Evolutionary conservation across 208 protist species (phyloP).

Genomic region (Trypanosoma vivax): DNA sequence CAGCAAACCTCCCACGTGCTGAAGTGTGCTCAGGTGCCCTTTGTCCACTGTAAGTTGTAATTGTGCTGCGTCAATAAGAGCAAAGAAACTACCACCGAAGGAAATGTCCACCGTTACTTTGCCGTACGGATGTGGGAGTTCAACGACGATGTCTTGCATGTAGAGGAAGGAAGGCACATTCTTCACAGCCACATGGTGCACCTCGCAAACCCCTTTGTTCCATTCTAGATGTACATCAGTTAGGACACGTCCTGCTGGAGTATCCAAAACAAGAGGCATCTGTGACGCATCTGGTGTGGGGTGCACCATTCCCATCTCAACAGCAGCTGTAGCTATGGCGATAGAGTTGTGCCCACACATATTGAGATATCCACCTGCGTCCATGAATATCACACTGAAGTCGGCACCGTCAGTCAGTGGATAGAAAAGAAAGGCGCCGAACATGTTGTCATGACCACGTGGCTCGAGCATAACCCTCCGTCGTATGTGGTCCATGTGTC

Average conservation of each 20-base stretch:
- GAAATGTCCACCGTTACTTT: conserved; percentile 8
- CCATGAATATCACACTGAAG: conserved; percentile 1
- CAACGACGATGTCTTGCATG: background rate
- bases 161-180: conserved; percentile 12
- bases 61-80: conserved; percentile 3
- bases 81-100: conserved; percentile 12
- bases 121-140: conserved; percentile 5
- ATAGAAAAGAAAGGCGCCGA: conserved; percentile 4
- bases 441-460: conserved; percentile 11
- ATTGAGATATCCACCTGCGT: conserved; percentile 8
- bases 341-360: conserved; percentile 17
- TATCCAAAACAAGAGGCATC: conserved; percentile 2
- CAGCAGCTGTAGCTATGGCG: background rate
- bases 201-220: background rate
- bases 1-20: conserved; percentile 1
- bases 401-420: background rate
- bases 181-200: background rate
- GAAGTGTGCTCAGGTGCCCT: background rate
- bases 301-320: conserved; percentile 1
- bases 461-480: conserved; percentile 8
- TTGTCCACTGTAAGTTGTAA: background rate
- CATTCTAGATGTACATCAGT: background rate
- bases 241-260: conserved; percentile 8
- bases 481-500: conserved; percentile 7
- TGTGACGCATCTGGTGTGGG: background rate